phyloP scores from a whole-genome alignment of 805 yeast genomes.

The Ogataea nitratoaversa region DNA sequence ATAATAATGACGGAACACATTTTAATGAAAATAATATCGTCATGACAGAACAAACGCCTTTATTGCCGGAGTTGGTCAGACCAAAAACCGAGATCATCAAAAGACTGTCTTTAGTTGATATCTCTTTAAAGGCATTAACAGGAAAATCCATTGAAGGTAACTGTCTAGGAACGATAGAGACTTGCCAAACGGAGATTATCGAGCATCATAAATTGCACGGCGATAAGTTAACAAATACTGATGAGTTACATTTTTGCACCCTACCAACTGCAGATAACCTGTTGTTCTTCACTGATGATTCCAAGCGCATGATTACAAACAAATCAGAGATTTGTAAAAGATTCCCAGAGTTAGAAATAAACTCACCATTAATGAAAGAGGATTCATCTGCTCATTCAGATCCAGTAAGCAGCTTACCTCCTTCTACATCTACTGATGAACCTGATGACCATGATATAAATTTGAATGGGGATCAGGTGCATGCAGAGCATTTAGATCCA shows the following conservation, averaged over 20 bases:
- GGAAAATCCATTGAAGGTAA: conserved; percentile 27
- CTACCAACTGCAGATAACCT: conserved; percentile 32
- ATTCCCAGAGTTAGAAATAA: conserved; percentile 29
- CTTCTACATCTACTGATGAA: neutral
- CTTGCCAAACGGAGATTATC: conserved; percentile 24
- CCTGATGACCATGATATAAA: neutral
- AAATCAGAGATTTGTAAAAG: conserved; percentile 21
- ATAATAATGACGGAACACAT: neutral
- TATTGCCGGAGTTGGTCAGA: neutral
- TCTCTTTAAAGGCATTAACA: conserved; percentile 28
- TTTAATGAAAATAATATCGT: neutral
- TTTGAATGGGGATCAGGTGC: neutral
- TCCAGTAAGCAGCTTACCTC: neutral
- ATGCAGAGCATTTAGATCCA: neutral
- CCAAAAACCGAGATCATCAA: neutral
- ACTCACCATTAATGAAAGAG: conserved; percentile 28
- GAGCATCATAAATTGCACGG: conserved; percentile 20
- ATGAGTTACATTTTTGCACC: conserved; percentile 30
- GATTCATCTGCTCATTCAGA: neutral
- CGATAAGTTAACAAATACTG: conserved; percentile 6
- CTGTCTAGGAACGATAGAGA: conserved; percentile 30
- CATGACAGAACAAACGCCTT: conserved; percentile 2
- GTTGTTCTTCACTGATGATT: conserved; percentile 25
- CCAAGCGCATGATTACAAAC: conserved; percentile 22
- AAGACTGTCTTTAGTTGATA: conserved; percentile 25